Evolutionary conservation across 129 eudicot species (phyloP).

Genomic region (Saussurea involucrata): DNA sequence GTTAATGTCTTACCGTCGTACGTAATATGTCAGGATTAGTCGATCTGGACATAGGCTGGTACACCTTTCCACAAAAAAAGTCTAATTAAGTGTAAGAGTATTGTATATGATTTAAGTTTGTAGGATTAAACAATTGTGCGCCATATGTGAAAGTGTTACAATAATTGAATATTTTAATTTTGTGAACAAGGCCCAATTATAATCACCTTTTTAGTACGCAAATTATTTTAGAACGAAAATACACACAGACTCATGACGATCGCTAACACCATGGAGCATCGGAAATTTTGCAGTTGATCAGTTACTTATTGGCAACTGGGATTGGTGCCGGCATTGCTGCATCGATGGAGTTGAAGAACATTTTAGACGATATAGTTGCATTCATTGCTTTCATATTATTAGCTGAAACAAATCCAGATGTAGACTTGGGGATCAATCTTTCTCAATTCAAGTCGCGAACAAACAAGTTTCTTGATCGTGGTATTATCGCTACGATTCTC

Average conservation of each 20-base stretch:
- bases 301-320: conserved; percentile 44
- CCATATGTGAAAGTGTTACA: too few species aligned
- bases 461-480: conserved; percentile 21
- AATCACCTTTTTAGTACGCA: not conserved
- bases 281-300: conserved; percentile 21
- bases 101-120: too few species aligned
- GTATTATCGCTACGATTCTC: conserved; percentile 29
- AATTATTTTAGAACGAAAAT: too few species aligned
- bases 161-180: too few species aligned
- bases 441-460: not conserved
- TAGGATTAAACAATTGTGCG: too few species aligned
- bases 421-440: not conserved
- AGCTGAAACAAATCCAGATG: not conserved
- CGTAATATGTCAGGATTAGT: too few species aligned
- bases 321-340: conserved; percentile 50
- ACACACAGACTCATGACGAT: not conserved
- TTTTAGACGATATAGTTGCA: not conserved
- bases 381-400: not conserved
- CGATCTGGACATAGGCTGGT: too few species aligned
- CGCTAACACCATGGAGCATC: not conserved
- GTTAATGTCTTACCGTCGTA: too few species aligned
- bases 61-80: too few species aligned
- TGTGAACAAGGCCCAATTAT: not conserved
- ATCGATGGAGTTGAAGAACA: conserved; percentile 28
- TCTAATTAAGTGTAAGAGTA: too few species aligned